Base-by-base conservation (phyloP, 306 rosid species). In the Casuarina cunninghamiana region DNA sequence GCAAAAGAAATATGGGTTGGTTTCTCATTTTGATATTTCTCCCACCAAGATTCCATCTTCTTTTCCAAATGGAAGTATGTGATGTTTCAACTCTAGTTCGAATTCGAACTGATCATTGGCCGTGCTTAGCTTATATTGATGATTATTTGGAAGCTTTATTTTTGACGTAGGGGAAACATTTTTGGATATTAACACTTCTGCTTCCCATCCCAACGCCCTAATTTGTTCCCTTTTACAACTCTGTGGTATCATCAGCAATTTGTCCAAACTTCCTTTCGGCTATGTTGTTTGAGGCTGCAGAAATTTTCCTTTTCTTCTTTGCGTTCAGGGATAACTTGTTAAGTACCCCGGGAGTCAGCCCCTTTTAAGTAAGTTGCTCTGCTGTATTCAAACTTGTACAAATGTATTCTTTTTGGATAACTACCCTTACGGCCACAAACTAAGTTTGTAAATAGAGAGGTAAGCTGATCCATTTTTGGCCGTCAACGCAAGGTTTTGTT, bases 1-100 rank as follows among this genome's bases (percentile, higher is more conserved):
- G 86, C 62, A 91, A 85, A 84, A 84, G 87, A 84, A 85, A 83
- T 75, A 69, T 92, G 88, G 97, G 97, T 37, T 78, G 84, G 85
- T 86, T 92, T 66, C 91, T 72, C 50, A 72, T 95, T 75, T 86
- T 95, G 78, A 91, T 95, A 84, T 91, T 91, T 87, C 97, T 95
- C 84, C 98, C 98, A 39, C 98, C 98, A 0, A 84, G 96, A 86
- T 92, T 89, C 79, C 98, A 95, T 91, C 96, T 95, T 68, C 98
- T 95, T 87, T 88, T 95, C 83, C 92, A 91, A 79, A 88, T 92
- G 97, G 98, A 92, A 85, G 98, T 95, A 38, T 88, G 88, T 6
- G 93, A 95, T 80, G 79, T 81, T 86, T 95, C 97, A 72, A 91
- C 97, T 32, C 85, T 95, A 74, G 97, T 95, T 69, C 92, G 93